Conservation (phyloP, 1,284 basidiomycete genomes). For the Fistulinella cinereoalba region DNA sequence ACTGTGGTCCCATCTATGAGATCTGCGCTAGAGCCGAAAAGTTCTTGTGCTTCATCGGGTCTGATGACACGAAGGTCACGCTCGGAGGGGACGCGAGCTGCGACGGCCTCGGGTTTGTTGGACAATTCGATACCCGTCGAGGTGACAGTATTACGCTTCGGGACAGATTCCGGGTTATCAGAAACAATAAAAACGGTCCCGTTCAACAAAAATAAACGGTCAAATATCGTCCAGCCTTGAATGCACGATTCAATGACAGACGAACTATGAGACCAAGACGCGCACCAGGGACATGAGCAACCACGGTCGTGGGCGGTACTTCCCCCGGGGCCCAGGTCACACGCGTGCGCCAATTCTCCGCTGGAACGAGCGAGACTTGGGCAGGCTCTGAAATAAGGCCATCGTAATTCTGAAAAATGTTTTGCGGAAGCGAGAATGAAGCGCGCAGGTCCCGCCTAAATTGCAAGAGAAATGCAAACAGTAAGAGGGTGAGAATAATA, state of each 20-base stretch:
- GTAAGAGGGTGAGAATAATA: too few species aligned
- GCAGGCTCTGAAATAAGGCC: too few species aligned
- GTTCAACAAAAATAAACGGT: constrained; percentile 72
- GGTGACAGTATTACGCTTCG: constrained; percentile 53
- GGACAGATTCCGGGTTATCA: constrained; percentile 51
- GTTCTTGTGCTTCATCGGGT: constrained; percentile 58
- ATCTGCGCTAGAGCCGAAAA: constrained; percentile 67
- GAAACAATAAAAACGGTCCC: constrained; percentile 75
- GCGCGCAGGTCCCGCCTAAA: too few species aligned
- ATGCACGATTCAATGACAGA: not conserved
- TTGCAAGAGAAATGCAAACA: too few species aligned
- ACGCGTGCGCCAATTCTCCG: constrained; percentile 33
- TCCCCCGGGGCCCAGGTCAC: constrained; percentile 37
- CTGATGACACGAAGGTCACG: constrained; percentile 76
- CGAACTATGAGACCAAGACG: not conserved
- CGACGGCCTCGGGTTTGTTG: constrained; percentile 45
- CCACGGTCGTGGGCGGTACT: constrained; percentile 56
- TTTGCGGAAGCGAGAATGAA: too few species aligned
- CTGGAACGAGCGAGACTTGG: too few species aligned
- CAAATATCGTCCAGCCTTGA: constrained; percentile 82
- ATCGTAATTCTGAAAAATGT: too few species aligned
- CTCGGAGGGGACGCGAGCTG: constrained; percentile 62
- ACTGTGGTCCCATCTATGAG: constrained; percentile 69
- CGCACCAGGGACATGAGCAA: constrained; percentile 63
- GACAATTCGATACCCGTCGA: constrained; percentile 53